Percentiles rank a stretch among this genome's conserved stretches.
Conservation (phyloP, 805 yeast genomes). For the Wickerhamomyces mucosus region DNA sequence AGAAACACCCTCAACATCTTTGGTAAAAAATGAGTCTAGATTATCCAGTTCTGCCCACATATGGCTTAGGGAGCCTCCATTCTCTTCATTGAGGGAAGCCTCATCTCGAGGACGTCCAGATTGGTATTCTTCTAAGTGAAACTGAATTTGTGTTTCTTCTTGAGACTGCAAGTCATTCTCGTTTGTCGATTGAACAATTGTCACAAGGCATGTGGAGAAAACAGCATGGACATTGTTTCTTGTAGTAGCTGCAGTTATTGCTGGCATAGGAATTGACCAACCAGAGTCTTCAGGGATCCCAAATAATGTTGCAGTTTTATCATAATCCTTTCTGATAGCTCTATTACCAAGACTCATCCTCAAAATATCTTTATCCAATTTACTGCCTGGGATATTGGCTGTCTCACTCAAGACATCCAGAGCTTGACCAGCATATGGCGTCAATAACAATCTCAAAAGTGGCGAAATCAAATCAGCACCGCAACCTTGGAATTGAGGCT, state of each 20-base stretch:
- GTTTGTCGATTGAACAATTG: constrained; percentile 14
- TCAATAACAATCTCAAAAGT: constrained; percentile 61
- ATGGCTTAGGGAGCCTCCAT: constrained; percentile 70
- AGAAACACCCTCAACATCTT: constrained; percentile 30
- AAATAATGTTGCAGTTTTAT: constrained; percentile 78
- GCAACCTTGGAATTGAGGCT: constrained; percentile 74
- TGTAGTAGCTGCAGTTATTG: constrained; percentile 78
- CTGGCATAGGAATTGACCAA: constrained; percentile 97
- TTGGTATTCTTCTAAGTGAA: constrained; percentile 53
- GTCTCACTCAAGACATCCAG: constrained; percentile 85
- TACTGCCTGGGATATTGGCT: constrained; percentile 77
- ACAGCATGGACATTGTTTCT: constrained; percentile 94
- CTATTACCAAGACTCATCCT: constrained; percentile 86
- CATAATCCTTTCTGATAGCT: constrained; percentile 70
- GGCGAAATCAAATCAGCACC: constrained; percentile 97
- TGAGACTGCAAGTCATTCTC: constrained; percentile 21
- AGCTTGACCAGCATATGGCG: constrained; percentile 85
- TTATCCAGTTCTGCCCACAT: constrained; percentile 92
- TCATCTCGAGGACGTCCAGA: constrained; percentile 31
- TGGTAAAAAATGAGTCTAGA: constrained; percentile 80
- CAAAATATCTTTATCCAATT: constrained; percentile 82
- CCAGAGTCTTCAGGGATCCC: constrained; percentile 95
- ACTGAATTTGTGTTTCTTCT: constrained; percentile 29
- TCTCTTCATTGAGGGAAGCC: constrained; percentile 45
- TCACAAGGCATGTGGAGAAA: constrained; percentile 64